Evolutionary conservation across 345 rosid species (phyloP), one percentile per base, ranked within the genome.

Genomic region (Cardamine chenopodiifolia): DNA sequence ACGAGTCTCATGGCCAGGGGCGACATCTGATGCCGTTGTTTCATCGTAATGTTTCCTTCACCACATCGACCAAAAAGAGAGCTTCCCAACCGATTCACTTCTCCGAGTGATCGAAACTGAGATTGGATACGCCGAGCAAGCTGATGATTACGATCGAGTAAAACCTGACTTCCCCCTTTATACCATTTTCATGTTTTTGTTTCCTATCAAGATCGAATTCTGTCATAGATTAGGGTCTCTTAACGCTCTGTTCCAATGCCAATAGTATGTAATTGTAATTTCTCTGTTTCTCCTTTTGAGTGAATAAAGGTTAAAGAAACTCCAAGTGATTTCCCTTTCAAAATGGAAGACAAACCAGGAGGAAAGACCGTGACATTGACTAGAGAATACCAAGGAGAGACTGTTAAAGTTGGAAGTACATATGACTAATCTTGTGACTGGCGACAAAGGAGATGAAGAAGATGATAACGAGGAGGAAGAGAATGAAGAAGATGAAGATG

Each of bases 361-460:
- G 75, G 68, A 6, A 90, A 87, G 77, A 85, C 79, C 2, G 56
- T 88, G 35, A 85, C 76, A 2, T 74, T 94, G 80, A 83, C 81
- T 10, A 87, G 97, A 70, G 85, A 94, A 13, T 90, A 83, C 48
- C 65, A 87, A 68, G 96, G 90, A 39, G 97, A 92, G 74, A 80
- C 71, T 28, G 80, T 92, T 31, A 84, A 79, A 60, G 88, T 92
- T 64, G 92, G 92, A 89, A 59, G 97, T 94, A 66, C 86, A 85
- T 71, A 91, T 90, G 97, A 88, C 93, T n/a, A 91, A 90, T 79
- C 93, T 89, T 61, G 94, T 90, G 32, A 85, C 90, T 0, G 95
- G 93, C 14, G 86, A 84, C 25, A 76, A 81, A 7, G 83, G 79
- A 12, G 80, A 78, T 5, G 62, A 70, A 8, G 83, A 76, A 2